A percentile compares a stretch with the other conserved stretches of the same genome.
phyloP scores from a whole-genome alignment of 352 stramenopile genomes.

The Globisporangium abappressorium region DNA sequence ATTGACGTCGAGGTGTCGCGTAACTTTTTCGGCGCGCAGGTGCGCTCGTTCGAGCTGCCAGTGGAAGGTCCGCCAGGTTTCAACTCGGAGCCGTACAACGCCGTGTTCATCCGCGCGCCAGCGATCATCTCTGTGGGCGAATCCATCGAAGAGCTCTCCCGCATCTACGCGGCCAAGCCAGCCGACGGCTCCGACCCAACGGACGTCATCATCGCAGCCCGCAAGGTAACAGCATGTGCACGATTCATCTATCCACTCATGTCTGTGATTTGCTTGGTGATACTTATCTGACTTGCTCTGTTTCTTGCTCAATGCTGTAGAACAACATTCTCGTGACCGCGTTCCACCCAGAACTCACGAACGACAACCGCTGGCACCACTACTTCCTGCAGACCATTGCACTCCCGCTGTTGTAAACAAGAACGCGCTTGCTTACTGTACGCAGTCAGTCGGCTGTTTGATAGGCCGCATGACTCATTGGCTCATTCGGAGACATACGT shows the following conservation, averaged over 20 bases:
- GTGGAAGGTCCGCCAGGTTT: constrained; percentile 57
- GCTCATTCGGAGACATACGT: not conserved
- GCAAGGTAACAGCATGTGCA: constrained; percentile 37
- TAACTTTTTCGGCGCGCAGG: constrained; percentile 97
- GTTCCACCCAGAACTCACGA: constrained; percentile 96
- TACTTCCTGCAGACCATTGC: constrained; percentile 90
- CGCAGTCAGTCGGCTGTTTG: not conserved
- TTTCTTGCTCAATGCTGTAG: constrained; percentile 18
- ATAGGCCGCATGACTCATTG: not conserved
- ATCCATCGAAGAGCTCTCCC: constrained; percentile 90
- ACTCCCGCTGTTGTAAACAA: constrained; percentile 39
- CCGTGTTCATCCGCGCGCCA: constrained; percentile 96
- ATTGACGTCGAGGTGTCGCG: constrained; percentile 94
- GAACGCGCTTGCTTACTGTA: not conserved
- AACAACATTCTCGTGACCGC: constrained; percentile 92
- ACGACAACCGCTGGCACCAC: constrained; percentile 92
- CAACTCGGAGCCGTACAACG: constrained; percentile 82
- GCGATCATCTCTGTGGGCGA: constrained; percentile 91
- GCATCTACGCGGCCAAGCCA: constrained; percentile 68
- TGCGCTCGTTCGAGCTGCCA: constrained; percentile 76
- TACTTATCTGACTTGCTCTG: not conserved
- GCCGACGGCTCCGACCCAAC: constrained; percentile 73
- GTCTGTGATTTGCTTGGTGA: not conserved
- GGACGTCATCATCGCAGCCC: constrained; percentile 80
- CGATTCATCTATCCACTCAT: not conserved